Evolutionary conservation across 1,284 basidiomycete genomes (phyloP).

Genomic region (Meira miltonrushii): DNA sequence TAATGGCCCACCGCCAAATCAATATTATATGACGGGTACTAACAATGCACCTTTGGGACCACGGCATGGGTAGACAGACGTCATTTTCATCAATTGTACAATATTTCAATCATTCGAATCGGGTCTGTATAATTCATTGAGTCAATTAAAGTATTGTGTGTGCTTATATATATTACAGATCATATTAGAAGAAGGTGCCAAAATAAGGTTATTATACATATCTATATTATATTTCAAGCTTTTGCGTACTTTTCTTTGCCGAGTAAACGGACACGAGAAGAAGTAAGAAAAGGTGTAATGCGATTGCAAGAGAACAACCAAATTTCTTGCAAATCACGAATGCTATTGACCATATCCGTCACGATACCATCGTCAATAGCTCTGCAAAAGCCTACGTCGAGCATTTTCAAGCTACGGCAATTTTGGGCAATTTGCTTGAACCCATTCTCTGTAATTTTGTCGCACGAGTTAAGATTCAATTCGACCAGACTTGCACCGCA

Average conservation of each 20-base stretch:
- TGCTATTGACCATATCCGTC: constrained; percentile 36
- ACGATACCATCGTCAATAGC: constrained; percentile 76
- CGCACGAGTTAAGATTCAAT: constrained; percentile 73
- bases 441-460: constrained; percentile 61
- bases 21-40: constrained; percentile 13
- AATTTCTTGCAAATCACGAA: constrained; percentile 10
- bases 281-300: constrained; percentile 19
- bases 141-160: too few relatives aligned
- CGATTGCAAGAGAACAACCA: constrained; percentile 15
- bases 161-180: too few relatives aligned
- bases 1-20: constrained; percentile 10
- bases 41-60: constrained; percentile 15
- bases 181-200: too few relatives aligned
- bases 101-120: too few relatives aligned
- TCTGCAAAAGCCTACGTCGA: constrained; percentile 85
- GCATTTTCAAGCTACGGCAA: constrained; percentile 56
- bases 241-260: constrained; percentile 34
- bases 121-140: too few relatives aligned
- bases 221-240: not conserved
- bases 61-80: not conserved
- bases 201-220: too few relatives aligned
- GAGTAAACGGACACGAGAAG: constrained; percentile 34
- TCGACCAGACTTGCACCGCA: constrained; percentile 63
- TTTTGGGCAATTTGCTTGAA: constrained; percentile 54
- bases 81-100: not conserved